Evolutionary conservation across 257 asterid species (phyloP).

Genomic region (Catharanthus roseus): DNA sequence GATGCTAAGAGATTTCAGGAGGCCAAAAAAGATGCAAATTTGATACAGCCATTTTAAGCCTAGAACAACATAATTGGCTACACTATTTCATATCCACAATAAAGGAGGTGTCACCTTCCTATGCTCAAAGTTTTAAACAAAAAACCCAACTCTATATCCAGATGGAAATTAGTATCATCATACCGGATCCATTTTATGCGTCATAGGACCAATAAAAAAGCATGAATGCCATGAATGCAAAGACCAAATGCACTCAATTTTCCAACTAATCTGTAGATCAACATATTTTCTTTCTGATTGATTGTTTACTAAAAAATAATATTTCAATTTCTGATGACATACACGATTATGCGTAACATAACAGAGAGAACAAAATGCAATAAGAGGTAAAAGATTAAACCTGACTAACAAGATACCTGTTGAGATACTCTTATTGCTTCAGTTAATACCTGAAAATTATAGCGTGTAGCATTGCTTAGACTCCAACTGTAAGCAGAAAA

Average conservation of each 20-base stretch:
- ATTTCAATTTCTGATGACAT: not conserved
- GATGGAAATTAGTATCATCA: too few species aligned
- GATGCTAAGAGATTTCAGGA: too few species aligned
- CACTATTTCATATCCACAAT: too few species aligned
- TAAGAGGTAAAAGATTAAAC: not conserved
- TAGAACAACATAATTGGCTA: too few species aligned
- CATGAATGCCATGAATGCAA: not conserved
- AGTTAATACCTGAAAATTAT: constrained; percentile 66
- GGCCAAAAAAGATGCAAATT: too few species aligned
- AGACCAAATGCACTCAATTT: not conserved
- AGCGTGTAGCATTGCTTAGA: constrained; percentile 17
- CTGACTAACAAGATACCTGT: constrained; percentile 51
- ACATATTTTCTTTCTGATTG: not conserved
- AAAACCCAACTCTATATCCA: too few species aligned
- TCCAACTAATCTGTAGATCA: not conserved
- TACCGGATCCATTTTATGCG: too few species aligned
- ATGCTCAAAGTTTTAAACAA: too few species aligned
- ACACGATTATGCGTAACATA: not conserved
- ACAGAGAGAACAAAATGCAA: constrained; percentile 1
- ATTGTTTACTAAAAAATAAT: not conserved
- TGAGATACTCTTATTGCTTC: constrained; percentile 97
- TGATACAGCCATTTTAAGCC: too few species aligned
- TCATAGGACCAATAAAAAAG: not conserved
- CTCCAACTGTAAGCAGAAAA: not conserved
- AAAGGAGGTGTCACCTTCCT: not conserved